Base-by-base conservation (phyloP, 345 rosid species). In the Brassica nigra region DNA sequence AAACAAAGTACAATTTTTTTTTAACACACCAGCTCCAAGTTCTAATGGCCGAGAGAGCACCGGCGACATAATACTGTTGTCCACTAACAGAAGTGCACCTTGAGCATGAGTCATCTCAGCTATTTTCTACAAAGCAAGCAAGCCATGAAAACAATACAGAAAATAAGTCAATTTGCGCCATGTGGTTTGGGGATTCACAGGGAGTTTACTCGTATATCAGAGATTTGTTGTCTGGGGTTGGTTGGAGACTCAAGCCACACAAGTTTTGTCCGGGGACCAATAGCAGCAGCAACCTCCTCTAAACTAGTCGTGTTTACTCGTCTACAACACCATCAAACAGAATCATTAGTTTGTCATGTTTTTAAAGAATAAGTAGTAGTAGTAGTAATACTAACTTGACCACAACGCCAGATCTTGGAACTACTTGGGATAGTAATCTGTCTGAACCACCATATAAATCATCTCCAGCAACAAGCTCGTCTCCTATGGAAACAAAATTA, bases 211-310 rank as follows among this genome's bases (percentile, higher is more conserved):
- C 86, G 89, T 75, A 92, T 92, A 83, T 89, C 98, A 73, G 89
- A 90, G 79, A 94, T 89, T 83, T 88, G 93, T 84, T 81, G 94
- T 37, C 92, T 88, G 47, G 97, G 98, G 44, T 92, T 94, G 44
- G 98, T 92, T 28, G 97, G 98, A 85, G 96, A 92, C 85, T 92
- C 97, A 70, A 94, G 77, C 97, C 96, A 92, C 66, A 94, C 93
- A 76, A 94, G 96, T 86, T 92, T 94, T 79, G 98, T 92, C 55
- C 2, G 62, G 30, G 97, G 90, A 66, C 93, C 86, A 85, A 92
- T 84, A 37, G 90, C 90, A 81, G 97, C 88, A 71, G 90, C 90
- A 80, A 93, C 93, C 85, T 91, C 95, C 14, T 79, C 87, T 67
- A 90, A 80, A 74, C 86, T 82, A 79, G 87, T 84, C 39, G 95